A percentile compares a stretch with the other conserved stretches of the same genome.
phyloP scores from a whole-genome alignment of 208 protist species.

The Cochliopodium minus region DNA sequence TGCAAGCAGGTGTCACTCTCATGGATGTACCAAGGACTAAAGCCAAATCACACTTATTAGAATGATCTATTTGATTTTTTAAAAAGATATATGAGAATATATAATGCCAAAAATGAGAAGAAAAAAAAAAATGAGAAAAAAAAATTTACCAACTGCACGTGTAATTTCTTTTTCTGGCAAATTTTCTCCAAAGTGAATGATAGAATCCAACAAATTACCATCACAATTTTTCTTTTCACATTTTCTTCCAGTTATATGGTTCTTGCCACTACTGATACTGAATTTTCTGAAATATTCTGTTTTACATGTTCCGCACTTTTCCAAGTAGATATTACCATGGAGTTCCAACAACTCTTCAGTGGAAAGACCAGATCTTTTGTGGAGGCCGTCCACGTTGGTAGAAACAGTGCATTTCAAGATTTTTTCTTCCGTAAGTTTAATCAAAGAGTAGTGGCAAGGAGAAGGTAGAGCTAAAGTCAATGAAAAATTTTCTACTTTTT shows the following conservation, averaged over 20 bases:
- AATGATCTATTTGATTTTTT: no score
- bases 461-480: not conserved
- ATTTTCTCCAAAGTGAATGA: constrained; percentile 4
- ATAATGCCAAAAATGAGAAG: no score
- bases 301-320: not conserved
- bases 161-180: not conserved
- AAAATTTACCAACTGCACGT: no score
- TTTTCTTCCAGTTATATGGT: constrained; percentile 1
- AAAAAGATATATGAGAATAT: no score
- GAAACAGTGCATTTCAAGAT: not conserved
- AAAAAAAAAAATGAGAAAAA: no score
- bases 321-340: constrained; percentile 9
- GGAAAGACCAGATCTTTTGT: not conserved
- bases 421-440: not conserved
- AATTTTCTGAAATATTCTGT: constrained; percentile 7
- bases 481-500: no score
- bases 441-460: not conserved
- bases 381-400: constrained; percentile 11
- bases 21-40: not conserved
- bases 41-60: not conserved
- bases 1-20: not conserved
- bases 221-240: constrained; percentile 1
- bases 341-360: not conserved
- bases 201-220: not conserved
- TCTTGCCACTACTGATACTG: not conserved